A percentile compares a stretch with the other conserved stretches of the same genome.
Evolutionary conservation across 306 rosid genomes (phyloP).

Genomic region (Citrullus mucosospermus): DNA sequence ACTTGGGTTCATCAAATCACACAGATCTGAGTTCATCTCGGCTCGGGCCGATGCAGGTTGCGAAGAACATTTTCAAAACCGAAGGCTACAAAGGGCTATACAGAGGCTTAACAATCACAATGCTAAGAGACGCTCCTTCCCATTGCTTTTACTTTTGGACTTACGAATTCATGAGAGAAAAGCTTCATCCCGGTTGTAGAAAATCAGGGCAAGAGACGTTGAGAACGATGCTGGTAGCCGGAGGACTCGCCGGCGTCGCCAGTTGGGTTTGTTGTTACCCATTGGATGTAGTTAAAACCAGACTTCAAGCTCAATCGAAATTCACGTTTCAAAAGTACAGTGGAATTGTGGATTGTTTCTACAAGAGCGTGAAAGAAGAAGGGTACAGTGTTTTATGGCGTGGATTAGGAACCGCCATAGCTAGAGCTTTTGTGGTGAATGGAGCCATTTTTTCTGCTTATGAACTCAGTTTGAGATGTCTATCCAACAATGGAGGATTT

Average conservation of each 20-base stretch:
- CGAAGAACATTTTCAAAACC: conserved; percentile 36
- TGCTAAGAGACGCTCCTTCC: conserved; percentile 57
- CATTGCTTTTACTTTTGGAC: conserved; percentile 70
- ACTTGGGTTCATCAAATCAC: neutral
- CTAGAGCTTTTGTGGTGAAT: conserved; percentile 73
- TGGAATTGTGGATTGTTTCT: conserved; percentile 56
- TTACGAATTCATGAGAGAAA: conserved; percentile 61
- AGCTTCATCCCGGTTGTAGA: conserved; percentile 75
- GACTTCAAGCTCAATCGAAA: conserved; percentile 54
- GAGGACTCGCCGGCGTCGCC: conserved; percentile 78
- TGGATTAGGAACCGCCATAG: conserved; percentile 72
- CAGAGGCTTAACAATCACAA: conserved; percentile 54
- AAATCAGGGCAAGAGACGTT: conserved; percentile 41
- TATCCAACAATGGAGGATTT: conserved; percentile 32
- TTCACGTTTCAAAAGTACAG: conserved; percentile 28
- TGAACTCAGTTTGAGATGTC: conserved; percentile 52
- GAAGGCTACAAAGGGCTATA: conserved; percentile 57
- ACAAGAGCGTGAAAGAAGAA: conserved; percentile 45
- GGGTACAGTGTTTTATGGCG: conserved; percentile 52
- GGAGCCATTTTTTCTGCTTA: conserved; percentile 75
- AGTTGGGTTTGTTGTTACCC: conserved; percentile 80
- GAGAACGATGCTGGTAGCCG: conserved; percentile 52
- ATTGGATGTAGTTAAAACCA: conserved; percentile 65
- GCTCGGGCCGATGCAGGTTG: conserved; percentile 35
- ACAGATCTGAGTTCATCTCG: conserved; percentile 5